These are phyloP conservation scores for Cucumis sativus DNA, from an alignment of 306 rosid genomes.

Conservation along the genomic window DNA sequence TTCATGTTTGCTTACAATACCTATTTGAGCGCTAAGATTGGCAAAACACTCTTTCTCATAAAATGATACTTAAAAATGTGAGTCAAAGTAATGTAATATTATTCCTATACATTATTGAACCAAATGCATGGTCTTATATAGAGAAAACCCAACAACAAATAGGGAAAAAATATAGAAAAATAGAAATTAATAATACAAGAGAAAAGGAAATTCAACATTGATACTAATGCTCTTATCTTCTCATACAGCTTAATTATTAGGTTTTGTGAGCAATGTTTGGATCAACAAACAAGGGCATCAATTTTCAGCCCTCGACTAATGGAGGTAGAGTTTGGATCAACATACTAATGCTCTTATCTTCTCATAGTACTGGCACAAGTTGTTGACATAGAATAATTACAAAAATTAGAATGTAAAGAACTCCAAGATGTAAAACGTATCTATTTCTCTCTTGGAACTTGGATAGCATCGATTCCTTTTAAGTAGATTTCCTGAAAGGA, in stretches of 20 bases:
- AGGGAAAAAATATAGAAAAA: too few relatives aligned
- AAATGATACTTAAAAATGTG: not conserved
- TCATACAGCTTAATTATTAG: conserved; percentile 73
- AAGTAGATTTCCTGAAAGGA: too few relatives aligned
- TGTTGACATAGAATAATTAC: not conserved
- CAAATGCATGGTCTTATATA: too few relatives aligned
- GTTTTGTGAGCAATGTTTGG: conserved; percentile 75
- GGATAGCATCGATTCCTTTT: not conserved
- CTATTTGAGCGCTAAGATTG: not conserved
- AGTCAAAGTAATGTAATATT: too few relatives aligned
- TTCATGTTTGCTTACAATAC: not conserved
- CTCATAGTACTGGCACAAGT: not conserved
- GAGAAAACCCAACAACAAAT: too few relatives aligned
- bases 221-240: conserved; percentile 2
- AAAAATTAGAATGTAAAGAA: not conserved
- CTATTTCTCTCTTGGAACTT: not conserved
- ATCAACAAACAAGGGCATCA: conserved; percentile 60
- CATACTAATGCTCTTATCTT: too few relatives aligned
- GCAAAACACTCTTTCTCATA: not conserved
- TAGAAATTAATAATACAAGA: too few relatives aligned
- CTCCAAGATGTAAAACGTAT: not conserved
- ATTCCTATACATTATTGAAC: too few relatives aligned
- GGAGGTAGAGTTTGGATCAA: conserved; percentile 90
- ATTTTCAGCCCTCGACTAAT: conserved; percentile 91
- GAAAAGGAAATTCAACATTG: too few relatives aligned